Base-by-base conservation (phyloP, 345 rosid species). In the Hypericum androsaemum region DNA sequence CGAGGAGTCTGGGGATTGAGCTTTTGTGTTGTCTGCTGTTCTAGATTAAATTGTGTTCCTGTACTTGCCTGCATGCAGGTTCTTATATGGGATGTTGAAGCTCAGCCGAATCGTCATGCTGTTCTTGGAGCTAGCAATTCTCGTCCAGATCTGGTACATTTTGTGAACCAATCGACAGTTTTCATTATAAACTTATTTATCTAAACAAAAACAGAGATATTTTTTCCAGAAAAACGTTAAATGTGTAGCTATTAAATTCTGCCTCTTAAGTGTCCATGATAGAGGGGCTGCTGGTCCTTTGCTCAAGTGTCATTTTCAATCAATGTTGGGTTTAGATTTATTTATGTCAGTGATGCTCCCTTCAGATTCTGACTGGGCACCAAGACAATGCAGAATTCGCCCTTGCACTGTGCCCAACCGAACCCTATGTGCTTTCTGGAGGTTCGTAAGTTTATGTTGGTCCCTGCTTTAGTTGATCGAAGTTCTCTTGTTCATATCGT, bases 331-430 rank as follows among this genome's bases (percentile, higher is more conserved):
- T 37, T 7, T 12, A 9, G 12, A 43, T 40, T 13, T 22, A 52
- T 16, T 35, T 57, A 60, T 56, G 62, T 40, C 6, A 45, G 10
- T 6, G 61, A 17, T 17, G 52, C 54, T 47, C 68, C 47, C 42
- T 74, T 68, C 79, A 94, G 99, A 80, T 88, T 69, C 74, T 94
- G 73, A 88, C 96, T 38, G 99, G 99, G 43, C 99, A 94, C 72
- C 87, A 77, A 70, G 99, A 94, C 61, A 94, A 94, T 86, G 99
- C 99, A 41, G 99, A 94, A 66, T 94, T 86, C 64, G 99, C 99
- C 54, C 99, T 94, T 63, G 95, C 99, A 63, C 79, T 94, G 99
- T 88, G 97, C 73, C 92, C 95, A 50, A 78, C 88, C 10, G 97
- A 88, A 63, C 97, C 99, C 45, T 94, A 70, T 80, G 99, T 94